Conservation (phyloP, 805 yeast genomes). For the Candida yuanshanica region DNA sequence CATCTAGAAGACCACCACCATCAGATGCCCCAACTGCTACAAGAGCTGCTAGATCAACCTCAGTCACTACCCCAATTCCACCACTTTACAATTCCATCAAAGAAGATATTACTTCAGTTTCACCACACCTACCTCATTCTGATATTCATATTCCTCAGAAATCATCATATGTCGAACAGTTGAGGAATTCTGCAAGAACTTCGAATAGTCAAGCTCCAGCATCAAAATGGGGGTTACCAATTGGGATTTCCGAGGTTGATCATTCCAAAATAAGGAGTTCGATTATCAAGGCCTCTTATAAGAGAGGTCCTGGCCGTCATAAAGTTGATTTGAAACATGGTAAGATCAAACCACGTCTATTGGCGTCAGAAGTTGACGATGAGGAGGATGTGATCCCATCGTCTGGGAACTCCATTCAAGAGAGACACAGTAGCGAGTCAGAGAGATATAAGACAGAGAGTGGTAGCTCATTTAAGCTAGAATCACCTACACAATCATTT, state of each 20-base stretch:
- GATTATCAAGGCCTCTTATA: conserved; percentile 10
- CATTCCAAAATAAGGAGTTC: conserved; percentile 13
- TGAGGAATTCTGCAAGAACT: conserved; percentile 41
- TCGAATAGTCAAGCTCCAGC: conserved; percentile 44
- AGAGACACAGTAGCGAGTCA: conserved; percentile 14
- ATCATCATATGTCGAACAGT: conserved; percentile 42
- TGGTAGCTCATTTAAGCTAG: conserved; percentile 1
- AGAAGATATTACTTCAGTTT: conserved; percentile 7
- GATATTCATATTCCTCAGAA: conserved; percentile 38
- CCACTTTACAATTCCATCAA: conserved; percentile 15
- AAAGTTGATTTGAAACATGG: conserved; percentile 54
- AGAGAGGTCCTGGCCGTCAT: conserved; percentile 12
- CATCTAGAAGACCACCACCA: conserved; percentile 34
- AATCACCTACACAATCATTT: conserved; percentile 1
- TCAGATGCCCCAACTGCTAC: conserved; percentile 27
- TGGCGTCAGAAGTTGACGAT: conserved; percentile 74
- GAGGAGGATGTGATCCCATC: conserved; percentile 32
- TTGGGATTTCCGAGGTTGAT: conserved; percentile 47
- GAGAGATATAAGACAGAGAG: conserved; percentile 11
- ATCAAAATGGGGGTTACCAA: conserved; percentile 43
- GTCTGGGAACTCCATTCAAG: conserved; percentile 1
- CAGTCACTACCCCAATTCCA: conserved; percentile 18
- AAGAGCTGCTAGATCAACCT: conserved; percentile 32
- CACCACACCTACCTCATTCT: conserved; percentile 1
- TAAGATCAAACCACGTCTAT: conserved; percentile 54